These are phyloP conservation scores for Trichoderma polysporum DNA, from an alignment of 2,329 filamentous ascomycete genomes.

Conservation along the genomic window DNA sequence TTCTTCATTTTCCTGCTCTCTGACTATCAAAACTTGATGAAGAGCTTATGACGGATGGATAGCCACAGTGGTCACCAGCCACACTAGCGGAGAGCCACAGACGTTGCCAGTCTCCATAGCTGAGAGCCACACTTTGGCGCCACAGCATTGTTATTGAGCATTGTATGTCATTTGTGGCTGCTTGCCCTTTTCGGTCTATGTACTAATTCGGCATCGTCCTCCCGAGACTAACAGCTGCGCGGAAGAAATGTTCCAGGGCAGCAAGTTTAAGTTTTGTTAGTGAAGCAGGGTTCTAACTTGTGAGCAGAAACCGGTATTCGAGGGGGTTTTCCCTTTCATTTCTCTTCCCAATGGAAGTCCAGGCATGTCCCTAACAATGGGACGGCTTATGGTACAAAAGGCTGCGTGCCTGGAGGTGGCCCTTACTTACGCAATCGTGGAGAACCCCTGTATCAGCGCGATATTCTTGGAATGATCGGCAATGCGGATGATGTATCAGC, in stretches of 20 bases:
- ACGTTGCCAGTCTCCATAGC: background rate
- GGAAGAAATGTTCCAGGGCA: slow-evolving; percentile 3
- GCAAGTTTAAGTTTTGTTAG: background rate
- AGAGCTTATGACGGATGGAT: background rate
- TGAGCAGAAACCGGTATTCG: background rate
- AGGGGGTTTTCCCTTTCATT: too few relatives aligned
- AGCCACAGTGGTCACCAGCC: background rate
- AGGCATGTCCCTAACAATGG: background rate
- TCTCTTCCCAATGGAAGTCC: too few relatives aligned
- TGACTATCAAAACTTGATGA: background rate
- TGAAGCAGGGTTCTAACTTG: too few relatives aligned
- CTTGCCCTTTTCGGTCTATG: background rate
- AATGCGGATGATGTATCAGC: background rate
- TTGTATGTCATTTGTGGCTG: background rate
- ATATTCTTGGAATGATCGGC: slow-evolving; percentile 6
- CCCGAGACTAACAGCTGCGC: background rate
- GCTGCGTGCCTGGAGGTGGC: too few relatives aligned
- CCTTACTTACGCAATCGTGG: background rate
- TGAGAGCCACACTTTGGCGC: background rate
- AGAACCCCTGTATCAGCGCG: background rate
- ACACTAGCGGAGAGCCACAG: background rate
- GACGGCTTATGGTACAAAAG: background rate
- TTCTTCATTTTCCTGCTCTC: background rate
- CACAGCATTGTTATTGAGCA: background rate
- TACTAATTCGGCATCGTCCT: background rate